Conservation (phyloP, 1,284 basidiomycete species). For the Wolfiporia cocos region DNA sequence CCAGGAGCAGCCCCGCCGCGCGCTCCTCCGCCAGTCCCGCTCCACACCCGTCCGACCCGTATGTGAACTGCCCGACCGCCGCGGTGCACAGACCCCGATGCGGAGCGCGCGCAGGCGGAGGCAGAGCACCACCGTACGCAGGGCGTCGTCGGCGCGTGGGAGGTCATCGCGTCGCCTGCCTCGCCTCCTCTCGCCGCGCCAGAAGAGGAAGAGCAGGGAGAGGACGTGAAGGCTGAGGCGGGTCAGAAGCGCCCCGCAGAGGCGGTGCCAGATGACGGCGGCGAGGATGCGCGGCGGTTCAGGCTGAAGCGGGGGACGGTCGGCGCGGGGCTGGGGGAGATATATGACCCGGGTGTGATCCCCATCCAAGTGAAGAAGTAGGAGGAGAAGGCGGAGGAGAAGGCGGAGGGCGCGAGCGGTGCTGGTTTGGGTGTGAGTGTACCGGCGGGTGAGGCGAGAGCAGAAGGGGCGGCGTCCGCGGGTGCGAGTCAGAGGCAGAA, state of each 20-base stretch:
- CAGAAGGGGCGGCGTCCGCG: too few species aligned
- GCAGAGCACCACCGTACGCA: conserved; percentile 49
- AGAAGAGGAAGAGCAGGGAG: conserved; percentile 17
- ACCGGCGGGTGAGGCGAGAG: not conserved
- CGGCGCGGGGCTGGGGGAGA: conserved; percentile 52
- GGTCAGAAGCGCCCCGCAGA: conserved; percentile 26
- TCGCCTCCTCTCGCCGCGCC: too few species aligned
- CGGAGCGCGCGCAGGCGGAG: conserved; percentile 52
- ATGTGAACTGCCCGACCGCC: conserved; percentile 83
- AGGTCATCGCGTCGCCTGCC: too few species aligned
- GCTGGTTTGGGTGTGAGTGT: not conserved
- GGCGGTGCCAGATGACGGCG: conserved; percentile 31
- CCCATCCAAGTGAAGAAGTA: too few species aligned
- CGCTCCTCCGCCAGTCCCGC: conserved; percentile 37
- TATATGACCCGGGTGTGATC: too few species aligned
- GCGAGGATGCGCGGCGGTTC: conserved; percentile 54
- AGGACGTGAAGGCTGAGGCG: conserved; percentile 15
- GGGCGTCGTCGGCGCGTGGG: too few species aligned
- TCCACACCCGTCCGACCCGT: conserved; percentile 62
- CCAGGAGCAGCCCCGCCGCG: conserved; percentile 38
- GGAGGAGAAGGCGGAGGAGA: too few species aligned
- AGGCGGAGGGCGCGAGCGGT: conserved; percentile 3
- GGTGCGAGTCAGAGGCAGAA: conserved; percentile 21
- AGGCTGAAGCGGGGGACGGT: conserved; percentile 61
- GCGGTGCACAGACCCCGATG: conserved; percentile 74